Percentiles rank a stretch among this genome's conserved stretches.
Evolutionary conservation across 192 early-diverging fungal genomes (phyloP).

Genomic region (Gorgonomyces haynaldii): DNA sequence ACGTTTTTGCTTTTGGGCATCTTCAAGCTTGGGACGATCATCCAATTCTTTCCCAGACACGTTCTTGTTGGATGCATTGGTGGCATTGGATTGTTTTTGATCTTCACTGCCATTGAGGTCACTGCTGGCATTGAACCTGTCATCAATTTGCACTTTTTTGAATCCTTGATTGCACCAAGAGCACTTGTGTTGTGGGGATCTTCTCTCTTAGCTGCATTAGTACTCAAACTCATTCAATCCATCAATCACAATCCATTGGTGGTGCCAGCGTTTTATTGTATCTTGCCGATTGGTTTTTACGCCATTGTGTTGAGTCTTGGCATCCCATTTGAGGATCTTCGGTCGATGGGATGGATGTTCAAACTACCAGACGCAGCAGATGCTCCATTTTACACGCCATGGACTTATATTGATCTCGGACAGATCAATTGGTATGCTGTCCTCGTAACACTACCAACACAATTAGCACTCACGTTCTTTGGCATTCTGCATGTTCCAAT

Average conservation of each 20-base stretch:
- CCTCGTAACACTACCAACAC: constrained; percentile 66
- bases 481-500: constrained; percentile 96
- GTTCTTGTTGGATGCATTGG: constrained; percentile 91
- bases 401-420: constrained; percentile 57
- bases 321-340: constrained; percentile 50
- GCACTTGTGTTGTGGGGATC: constrained; percentile 70
- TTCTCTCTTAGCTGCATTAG: constrained; percentile 38
- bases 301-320: constrained; percentile 43
- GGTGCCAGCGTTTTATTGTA: constrained; percentile 81
- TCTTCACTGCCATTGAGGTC: constrained; percentile 87
- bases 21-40: constrained; percentile 53
- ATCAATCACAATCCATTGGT: constrained; percentile 66
- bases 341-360: constrained; percentile 69
- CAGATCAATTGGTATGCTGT: constrained; percentile 29
- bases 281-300: constrained; percentile 71
- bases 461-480: constrained; percentile 89
- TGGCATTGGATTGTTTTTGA: constrained; percentile 87
- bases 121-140: constrained; percentile 53
- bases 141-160: constrained; percentile 47
- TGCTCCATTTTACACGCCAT: constrained; percentile 81
- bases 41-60: constrained; percentile 59
- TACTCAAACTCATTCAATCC: constrained; percentile 57
- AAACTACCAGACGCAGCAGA: constrained; percentile 39
- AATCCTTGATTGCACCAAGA: constrained; percentile 53
- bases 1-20: constrained; percentile 77